phyloP scores from a whole-genome alignment of 1,284 basidiomycete species.

The Earliella scabrosa region DNA sequence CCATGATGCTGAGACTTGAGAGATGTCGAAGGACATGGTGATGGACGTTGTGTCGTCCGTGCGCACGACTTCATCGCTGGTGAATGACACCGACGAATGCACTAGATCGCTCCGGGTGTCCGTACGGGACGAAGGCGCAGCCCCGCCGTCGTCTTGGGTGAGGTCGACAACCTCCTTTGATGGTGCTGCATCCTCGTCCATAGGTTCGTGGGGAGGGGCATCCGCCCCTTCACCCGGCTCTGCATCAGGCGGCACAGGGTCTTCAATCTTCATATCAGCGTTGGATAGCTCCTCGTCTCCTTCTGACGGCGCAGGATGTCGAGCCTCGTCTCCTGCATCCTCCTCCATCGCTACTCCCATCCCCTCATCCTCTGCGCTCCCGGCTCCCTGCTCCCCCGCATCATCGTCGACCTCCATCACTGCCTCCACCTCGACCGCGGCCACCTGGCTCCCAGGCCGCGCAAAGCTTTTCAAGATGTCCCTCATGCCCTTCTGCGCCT shows the following conservation, averaged over 20 bases:
- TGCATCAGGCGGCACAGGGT: no score
- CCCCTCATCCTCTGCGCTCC: conserved; percentile 3
- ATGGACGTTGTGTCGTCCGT: conserved; percentile 41
- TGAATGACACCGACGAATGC: conserved; percentile 1
- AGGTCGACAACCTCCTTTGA: conserved; percentile 28
- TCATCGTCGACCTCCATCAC: conserved; percentile 20
- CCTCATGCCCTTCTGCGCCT: conserved; percentile 43
- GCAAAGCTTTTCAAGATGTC: conserved; percentile 55
- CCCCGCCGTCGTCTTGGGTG: conserved; percentile 20
- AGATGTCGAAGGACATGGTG: conserved; percentile 51
- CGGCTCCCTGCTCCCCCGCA: neutral
- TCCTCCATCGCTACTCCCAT: neutral
- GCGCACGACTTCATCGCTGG: conserved; percentile 49
- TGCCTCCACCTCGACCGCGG: conserved; percentile 17
- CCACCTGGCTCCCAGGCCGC: conserved; percentile 45
- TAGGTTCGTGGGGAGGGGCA: neutral
- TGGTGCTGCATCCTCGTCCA: neutral
- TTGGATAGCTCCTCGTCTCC: no score
- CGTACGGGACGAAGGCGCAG: neutral
- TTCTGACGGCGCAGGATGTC: no score
- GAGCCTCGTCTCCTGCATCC: no score
- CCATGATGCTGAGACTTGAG: conserved; percentile 46
- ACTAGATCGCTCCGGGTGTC: neutral
- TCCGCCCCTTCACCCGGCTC: no score
- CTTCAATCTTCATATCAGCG: neutral